Evolutionary conservation across 2,329 filamentous ascomycete genomes (phyloP), one percentile per base, ranked within the genome.

Genomic region (Fusarium temperatum): DNA sequence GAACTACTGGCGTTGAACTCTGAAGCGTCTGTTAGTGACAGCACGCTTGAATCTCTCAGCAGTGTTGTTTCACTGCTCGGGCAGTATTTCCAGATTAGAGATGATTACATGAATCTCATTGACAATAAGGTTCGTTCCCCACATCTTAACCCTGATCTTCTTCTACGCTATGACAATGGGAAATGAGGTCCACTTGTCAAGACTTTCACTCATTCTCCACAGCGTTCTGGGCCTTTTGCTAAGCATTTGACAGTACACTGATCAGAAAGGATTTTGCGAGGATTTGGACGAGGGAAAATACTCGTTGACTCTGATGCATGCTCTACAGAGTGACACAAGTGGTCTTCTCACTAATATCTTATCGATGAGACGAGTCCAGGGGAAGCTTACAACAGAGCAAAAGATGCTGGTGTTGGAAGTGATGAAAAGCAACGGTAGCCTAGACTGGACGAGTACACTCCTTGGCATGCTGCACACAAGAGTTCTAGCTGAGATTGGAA

Each of bases 81-180:
- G 1, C 59, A 56, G 3, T 68, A 68, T 32, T 68, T 68, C 13
- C 61, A 68, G 22, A 60, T 66, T 0, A 55, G 61, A 1, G 65
- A 68, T 20, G 65, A 68, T 20, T 68, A 68, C n/a, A 41, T 45
- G 39, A 68, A 68, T 17, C 61, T 68, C 1, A 44, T 22, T 8
- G 12, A 63, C 5, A 22, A 11, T 11, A n/a, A 20, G n/a, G 48
- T 51, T 2, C 3, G 48, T 20, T 22, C 20, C 7, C 26, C 14
- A 8, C 4, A 17, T 4, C 14, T 6, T 4, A 44, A 7, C 15
- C 1, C 13, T 2, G 6, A 15, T 47, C 26, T 3, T 3, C 35
- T 36, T 8, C 8, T 5, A 9, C 1, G 35, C 35, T 18, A 18
- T 36, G 35, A 4, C 35, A 36, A 0, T 18, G 35, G 17, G 15